Percentiles rank a stretch among this genome's conserved stretches.
phyloP scores from a whole-genome alignment of 2,329 filamentous ascomycete species.

The Pestalotiopsis sp. region DNA sequence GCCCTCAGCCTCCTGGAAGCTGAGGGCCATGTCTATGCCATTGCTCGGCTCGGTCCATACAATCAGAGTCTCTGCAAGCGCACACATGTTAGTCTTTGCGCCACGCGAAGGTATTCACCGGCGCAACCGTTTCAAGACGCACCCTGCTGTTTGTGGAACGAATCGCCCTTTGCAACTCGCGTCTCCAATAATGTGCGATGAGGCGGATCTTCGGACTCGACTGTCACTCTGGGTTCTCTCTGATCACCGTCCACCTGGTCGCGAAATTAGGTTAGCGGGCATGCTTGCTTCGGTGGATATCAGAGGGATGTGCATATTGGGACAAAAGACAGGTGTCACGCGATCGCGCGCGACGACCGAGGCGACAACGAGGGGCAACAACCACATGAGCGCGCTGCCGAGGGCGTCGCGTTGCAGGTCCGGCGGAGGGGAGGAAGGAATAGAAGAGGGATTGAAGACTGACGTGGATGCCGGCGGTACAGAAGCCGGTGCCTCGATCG shows the following conservation, averaged over 20 bases:
- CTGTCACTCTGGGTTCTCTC: slow-evolving; percentile 85
- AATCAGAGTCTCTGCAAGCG: slow-evolving; percentile 80
- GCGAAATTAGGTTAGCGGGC: neutral
- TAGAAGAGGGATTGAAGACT: slow-evolving; percentile 34
- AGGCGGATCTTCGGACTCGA: slow-evolving; percentile 92
- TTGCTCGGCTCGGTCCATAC: slow-evolving; percentile 90
- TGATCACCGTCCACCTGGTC: slow-evolving; percentile 58
- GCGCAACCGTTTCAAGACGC: slow-evolving; percentile 31
- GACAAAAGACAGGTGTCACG: slow-evolving; percentile 8
- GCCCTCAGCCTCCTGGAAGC: slow-evolving; percentile 95
- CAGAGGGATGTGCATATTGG: neutral
- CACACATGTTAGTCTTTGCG: neutral
- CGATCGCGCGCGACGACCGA: slow-evolving; percentile 9
- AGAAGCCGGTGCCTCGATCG: slow-evolving; percentile 95
- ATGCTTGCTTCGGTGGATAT: neutral
- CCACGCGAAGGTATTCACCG: slow-evolving; percentile 16
- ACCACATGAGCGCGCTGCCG: neutral
- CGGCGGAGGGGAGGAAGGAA: slow-evolving; percentile 14
- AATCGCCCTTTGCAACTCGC: slow-evolving; percentile 88
- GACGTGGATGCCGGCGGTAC: slow-evolving; percentile 74
- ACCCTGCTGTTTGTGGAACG: slow-evolving; percentile 98
- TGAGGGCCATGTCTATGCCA: slow-evolving; percentile 94
- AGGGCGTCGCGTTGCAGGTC: neutral
- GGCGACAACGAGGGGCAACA: neutral
- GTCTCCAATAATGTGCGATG: slow-evolving; percentile 84